phyloP scores from a whole-genome alignment of 495 filamentous ascomycete species.

The Annulohypoxylon bovei region DNA sequence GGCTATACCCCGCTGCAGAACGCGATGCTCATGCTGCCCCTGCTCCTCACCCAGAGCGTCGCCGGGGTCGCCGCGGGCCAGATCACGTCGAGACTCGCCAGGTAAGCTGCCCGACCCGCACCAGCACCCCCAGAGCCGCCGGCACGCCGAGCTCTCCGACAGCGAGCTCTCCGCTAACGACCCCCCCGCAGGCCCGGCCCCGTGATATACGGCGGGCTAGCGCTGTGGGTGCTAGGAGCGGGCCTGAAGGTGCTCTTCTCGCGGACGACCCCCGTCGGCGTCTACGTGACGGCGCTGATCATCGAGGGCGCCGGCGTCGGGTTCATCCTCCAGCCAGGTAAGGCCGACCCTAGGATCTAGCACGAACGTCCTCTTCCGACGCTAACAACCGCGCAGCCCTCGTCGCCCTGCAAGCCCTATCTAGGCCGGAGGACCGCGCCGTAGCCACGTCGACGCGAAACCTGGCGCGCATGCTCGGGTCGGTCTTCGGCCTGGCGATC shows the following conservation, averaged over 20 bases:
- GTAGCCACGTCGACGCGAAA: constrained; percentile 9
- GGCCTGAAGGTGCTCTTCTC: constrained; percentile 6
- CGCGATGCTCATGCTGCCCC: constrained; percentile 4
- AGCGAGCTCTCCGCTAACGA: background rate
- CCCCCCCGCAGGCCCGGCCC: background rate
- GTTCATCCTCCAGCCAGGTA: constrained; percentile 8
- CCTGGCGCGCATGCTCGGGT: constrained; percentile 6
- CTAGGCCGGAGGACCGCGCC: background rate
- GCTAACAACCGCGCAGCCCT: background rate
- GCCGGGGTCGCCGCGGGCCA: background rate
- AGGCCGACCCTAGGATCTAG: background rate
- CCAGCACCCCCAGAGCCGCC: too few species aligned
- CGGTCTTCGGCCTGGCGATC: background rate
- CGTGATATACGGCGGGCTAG: background rate
- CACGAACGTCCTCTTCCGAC: background rate
- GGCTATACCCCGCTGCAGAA: background rate
- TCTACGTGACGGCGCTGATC: background rate
- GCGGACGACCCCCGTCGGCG: background rate
- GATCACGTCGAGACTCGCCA: constrained; percentile 1
- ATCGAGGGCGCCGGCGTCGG: constrained; percentile 3
- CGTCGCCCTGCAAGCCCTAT: constrained; percentile 5
- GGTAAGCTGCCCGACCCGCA: background rate
- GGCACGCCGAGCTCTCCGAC: too few species aligned
- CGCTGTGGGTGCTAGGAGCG: background rate
- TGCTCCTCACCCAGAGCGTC: constrained; percentile 1